Percentiles rank a stretch among this genome's conserved stretches.
phyloP scores from a whole-genome alignment of 192 early-diverging fungal genomes.

The Lunasporangiospora selenospora region DNA sequence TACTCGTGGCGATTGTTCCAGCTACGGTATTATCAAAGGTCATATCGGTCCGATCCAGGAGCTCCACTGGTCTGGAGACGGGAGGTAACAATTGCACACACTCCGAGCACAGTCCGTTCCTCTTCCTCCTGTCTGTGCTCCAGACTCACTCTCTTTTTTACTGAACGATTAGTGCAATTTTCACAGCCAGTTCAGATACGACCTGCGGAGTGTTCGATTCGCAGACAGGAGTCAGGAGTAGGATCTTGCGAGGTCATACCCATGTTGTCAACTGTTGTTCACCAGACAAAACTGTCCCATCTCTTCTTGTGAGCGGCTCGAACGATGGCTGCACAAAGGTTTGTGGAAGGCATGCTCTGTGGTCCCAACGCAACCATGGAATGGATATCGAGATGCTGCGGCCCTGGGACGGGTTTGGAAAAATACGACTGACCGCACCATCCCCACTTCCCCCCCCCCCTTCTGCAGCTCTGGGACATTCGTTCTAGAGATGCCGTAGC shows the following conservation, averaged over 20 bases:
- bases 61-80: conserved; percentile 1
- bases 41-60: conserved; percentile 1
- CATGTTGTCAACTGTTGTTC: not conserved
- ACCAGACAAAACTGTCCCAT: not conserved
- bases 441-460: no score
- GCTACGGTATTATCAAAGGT: conserved; percentile 3
- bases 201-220: conserved; percentile 5
- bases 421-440: not conserved
- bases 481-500: no score
- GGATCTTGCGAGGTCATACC: not conserved
- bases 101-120: conserved; percentile 1
- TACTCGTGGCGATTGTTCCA: not conserved
- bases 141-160: no score
- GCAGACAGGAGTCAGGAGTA: not conserved
- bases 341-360: no score
- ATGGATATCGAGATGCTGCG: no score
- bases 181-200: conserved; percentile 3
- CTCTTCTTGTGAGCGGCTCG: not conserved
- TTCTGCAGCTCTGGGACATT: no score
- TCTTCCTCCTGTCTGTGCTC: not conserved
- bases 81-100: not conserved
- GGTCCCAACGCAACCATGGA: no score
- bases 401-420: no score
- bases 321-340: not conserved
- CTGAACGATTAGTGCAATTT: not conserved